Evolutionary conservation across 352 stramenopile species (phyloP).

Genomic region (Phytophthora citrophthora): DNA sequence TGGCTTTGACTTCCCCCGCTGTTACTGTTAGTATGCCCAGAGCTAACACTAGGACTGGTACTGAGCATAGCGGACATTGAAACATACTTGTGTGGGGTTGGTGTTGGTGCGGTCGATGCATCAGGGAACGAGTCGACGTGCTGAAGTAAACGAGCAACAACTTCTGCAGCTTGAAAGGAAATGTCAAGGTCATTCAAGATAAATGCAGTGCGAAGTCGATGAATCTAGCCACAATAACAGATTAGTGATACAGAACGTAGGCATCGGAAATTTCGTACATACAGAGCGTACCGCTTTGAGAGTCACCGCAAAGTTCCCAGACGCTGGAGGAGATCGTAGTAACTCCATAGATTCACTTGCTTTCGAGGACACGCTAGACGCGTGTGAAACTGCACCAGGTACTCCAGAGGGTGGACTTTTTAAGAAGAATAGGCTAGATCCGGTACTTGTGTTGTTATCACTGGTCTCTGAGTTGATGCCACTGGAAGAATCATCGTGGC

Average conservation of each 20-base stretch:
- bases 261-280: too few relatives aligned
- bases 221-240: conserved; percentile 31
- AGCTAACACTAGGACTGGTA: conserved; percentile 38
- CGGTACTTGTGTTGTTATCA: neutral
- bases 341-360: conserved; percentile 13
- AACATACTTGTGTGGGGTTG: conserved; percentile 37
- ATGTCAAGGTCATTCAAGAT: conserved; percentile 18
- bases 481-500: conserved; percentile 1
- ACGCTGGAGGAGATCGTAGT: conserved; percentile 15
- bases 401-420: neutral
- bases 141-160: conserved; percentile 47
- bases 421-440: conserved; percentile 29
- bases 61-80: conserved; percentile 56
- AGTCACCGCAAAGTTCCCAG: conserved; percentile 24
- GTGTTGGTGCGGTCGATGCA: conserved; percentile 14
- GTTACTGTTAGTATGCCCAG: conserved; percentile 16
- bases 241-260: conserved; percentile 1
- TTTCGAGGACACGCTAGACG: neutral
- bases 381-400: neutral
- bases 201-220: conserved; percentile 33
- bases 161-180: conserved; percentile 30
- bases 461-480: neutral
- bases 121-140: conserved; percentile 40
- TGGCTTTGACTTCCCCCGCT: conserved; percentile 17
- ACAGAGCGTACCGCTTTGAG: conserved; percentile 43